Evolutionary conservation across 1,139 yeast genomes (phyloP).

Genomic region (Yamadazyma triangularis): DNA sequence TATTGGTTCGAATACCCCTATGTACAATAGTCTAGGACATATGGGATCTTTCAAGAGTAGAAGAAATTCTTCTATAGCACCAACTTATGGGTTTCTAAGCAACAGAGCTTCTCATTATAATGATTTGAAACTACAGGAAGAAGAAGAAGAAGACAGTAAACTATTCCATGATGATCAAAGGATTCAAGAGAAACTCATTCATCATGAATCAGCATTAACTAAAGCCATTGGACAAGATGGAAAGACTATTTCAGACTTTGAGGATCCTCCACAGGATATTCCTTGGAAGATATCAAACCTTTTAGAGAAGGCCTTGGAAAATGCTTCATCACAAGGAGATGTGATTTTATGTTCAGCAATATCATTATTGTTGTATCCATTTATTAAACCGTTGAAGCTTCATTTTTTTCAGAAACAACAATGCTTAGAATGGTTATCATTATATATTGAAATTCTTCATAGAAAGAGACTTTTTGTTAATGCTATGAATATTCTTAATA

Average conservation of each 20-base stretch:
- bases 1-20: conserved; percentile 8
- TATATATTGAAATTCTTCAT: conserved; percentile 56
- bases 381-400: conserved; percentile 11
- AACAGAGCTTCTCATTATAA: conserved; percentile 8
- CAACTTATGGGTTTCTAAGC: conserved; percentile 14
- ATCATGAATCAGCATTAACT: conserved; percentile 26
- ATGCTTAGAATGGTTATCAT: conserved; percentile 52
- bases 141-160: conserved; percentile 7
- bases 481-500: conserved; percentile 55
- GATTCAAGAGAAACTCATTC: background rate
- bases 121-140: conserved; percentile 10
- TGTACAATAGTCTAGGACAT: conserved; percentile 2
- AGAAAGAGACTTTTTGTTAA: conserved; percentile 50
- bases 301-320: conserved; percentile 45
- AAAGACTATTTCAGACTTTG: background rate
- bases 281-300: conserved; percentile 33
- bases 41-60: conserved; percentile 20
- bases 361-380: conserved; percentile 48
- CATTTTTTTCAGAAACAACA: conserved; percentile 16
- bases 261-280: conserved; percentile 1
- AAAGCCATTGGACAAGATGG: conserved; percentile 19
- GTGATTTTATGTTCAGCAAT: conserved; percentile 58
- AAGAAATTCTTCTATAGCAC: conserved; percentile 18
- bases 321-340: conserved; percentile 62
- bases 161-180: conserved; percentile 3